phyloP scores from a whole-genome alignment of 768 basidiomycete species.

The Russula lepida region DNA sequence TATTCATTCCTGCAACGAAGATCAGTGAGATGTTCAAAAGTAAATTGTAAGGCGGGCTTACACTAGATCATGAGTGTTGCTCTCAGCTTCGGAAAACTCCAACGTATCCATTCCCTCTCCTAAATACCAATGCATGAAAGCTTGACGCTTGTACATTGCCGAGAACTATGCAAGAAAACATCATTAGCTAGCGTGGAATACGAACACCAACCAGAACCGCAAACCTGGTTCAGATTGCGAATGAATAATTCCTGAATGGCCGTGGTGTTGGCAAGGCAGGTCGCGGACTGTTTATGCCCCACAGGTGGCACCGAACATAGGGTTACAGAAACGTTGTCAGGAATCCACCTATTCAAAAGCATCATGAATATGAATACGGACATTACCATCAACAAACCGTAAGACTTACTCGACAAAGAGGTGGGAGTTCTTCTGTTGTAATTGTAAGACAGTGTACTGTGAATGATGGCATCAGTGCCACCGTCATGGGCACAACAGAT shows the following conservation, averaged over 20 bases:
- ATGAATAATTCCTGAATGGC: slow-evolving; percentile 82
- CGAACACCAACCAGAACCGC: slow-evolving; percentile 10
- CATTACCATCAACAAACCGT: neutral
- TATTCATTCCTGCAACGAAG: slow-evolving; percentile 64
- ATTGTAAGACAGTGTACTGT: slow-evolving; percentile 59
- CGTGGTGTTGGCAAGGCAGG: slow-evolving; percentile 70
- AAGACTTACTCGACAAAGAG: slow-evolving; percentile 70
- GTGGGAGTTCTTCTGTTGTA: slow-evolving; percentile 67
- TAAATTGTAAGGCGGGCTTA: slow-evolving; percentile 32
- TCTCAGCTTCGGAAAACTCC: slow-evolving; percentile 86
- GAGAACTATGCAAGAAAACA: slow-evolving; percentile 42
- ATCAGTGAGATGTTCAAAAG: slow-evolving; percentile 13
- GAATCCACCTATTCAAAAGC: slow-evolving; percentile 61
- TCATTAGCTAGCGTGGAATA: neutral
- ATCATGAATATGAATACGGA: neutral
- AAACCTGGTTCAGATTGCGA: slow-evolving; percentile 55
- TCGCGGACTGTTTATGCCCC: slow-evolving; percentile 64
- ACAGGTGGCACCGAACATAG: slow-evolving; percentile 78
- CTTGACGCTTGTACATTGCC: slow-evolving; percentile 74
- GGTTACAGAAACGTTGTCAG: slow-evolving; percentile 81
- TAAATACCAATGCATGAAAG: slow-evolving; percentile 88
- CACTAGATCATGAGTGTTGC: slow-evolving; percentile 74
- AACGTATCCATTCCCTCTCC: slow-evolving; percentile 86
- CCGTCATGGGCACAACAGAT: slow-evolving; percentile 1
- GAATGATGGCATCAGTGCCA: slow-evolving; percentile 11